Conservation (phyloP, 257 asterid genomes). For the Nicotiana undulata region DNA sequence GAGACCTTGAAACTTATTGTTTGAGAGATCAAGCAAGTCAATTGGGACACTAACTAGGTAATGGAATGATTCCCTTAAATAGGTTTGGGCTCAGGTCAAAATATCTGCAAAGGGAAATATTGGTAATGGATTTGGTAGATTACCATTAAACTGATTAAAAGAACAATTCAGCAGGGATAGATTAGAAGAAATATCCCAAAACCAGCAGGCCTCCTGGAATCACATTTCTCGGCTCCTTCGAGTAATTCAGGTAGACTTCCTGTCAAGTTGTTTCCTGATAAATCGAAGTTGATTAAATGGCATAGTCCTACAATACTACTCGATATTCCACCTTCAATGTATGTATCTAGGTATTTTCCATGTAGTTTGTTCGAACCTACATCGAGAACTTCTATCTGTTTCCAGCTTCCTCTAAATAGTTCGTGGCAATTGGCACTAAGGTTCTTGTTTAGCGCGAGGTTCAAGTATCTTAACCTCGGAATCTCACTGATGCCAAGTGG, state of each 20-base stretch:
- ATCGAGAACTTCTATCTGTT: slow-evolving; percentile 25
- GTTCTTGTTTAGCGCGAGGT: slow-evolving; percentile 25
- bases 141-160: slow-evolving; percentile 36
- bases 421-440: slow-evolving; percentile 10
- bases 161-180: slow-evolving; percentile 41
- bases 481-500: slow-evolving; percentile 29
- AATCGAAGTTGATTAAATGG: slow-evolving; percentile 19
- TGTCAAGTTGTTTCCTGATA: slow-evolving; percentile 29
- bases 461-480: slow-evolving; percentile 21
- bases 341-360: slow-evolving; percentile 33
- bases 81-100: slow-evolving; percentile 40
- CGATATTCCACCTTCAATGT: slow-evolving; percentile 39
- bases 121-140: slow-evolving; percentile 30
- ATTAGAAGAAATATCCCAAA: slow-evolving; percentile 47
- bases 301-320: slow-evolving; percentile 36
- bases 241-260: slow-evolving; percentile 30
- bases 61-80: slow-evolving; percentile 37
- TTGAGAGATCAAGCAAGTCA: slow-evolving; percentile 43
- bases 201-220: slow-evolving; percentile 22
- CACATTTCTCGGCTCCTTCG: slow-evolving; percentile 26
- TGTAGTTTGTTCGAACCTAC: slow-evolving; percentile 24
- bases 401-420: slow-evolving; percentile 32
- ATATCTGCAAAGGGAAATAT: slow-evolving; percentile 34
- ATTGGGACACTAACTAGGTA: slow-evolving; percentile 23
- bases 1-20: slow-evolving; percentile 34